These are phyloP conservation scores for Populus simonii DNA, from an alignment of 345 rosid species.

Conservation along the genomic window DNA sequence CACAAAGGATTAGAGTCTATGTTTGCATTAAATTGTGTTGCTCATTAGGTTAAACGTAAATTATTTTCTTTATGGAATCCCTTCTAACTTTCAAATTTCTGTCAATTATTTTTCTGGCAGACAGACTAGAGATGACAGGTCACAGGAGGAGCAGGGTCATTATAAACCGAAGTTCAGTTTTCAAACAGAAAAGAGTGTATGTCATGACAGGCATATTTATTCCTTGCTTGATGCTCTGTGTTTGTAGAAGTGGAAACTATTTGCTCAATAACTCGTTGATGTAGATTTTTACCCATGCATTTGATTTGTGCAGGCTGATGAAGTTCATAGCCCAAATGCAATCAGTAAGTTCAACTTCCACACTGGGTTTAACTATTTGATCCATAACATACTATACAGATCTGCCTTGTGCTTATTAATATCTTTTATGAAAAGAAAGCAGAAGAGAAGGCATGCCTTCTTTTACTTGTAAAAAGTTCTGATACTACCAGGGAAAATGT, in stretches of 20 bases:
- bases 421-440: background rate
- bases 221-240: conserved; percentile 8
- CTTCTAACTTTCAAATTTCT: conserved; percentile 16
- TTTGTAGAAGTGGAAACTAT: conserved; percentile 4
- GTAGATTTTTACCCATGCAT: conserved; percentile 13
- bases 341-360: conserved; percentile 40
- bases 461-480: conserved; percentile 4
- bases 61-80: background rate
- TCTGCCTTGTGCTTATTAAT: background rate
- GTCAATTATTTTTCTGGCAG: conserved; percentile 49
- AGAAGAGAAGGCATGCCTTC: background rate
- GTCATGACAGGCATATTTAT: conserved; percentile 15
- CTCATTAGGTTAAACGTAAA: background rate
- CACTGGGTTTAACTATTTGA: background rate
- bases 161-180: conserved; percentile 23
- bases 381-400: background rate
- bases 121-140: conserved; percentile 38
- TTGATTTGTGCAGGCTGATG: conserved; percentile 50
- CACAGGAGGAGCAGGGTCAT: conserved; percentile 27
- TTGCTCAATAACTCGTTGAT: background rate
- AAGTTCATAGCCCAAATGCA: conserved; percentile 41
- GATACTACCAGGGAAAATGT: background rate
- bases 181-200: conserved; percentile 40
- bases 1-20: background rate
- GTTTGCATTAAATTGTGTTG: background rate